A percentile compares a stretch with the other conserved stretches of the same genome.
phyloP scores from a whole-genome alignment of 2,329 filamentous ascomycete genomes.

The Cladosporium cucumerinum region DNA sequence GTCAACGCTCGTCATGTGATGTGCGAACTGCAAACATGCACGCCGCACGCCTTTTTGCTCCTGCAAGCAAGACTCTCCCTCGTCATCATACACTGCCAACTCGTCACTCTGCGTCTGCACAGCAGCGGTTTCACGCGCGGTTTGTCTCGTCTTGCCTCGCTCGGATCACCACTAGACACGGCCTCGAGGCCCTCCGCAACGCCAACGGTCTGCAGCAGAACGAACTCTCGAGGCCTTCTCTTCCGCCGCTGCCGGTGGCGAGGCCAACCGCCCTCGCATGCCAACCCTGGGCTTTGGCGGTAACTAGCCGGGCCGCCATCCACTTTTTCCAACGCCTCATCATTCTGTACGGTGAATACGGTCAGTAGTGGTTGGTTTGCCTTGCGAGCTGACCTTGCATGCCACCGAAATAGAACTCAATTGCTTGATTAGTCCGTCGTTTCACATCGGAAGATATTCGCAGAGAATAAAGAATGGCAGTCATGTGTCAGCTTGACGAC shows the following conservation, averaged over 20 bases:
- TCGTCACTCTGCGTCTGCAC: conserved; percentile 1
- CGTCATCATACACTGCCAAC: background rate
- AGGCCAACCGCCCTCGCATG: background rate
- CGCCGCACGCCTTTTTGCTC: background rate
- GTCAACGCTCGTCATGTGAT: conserved; percentile 1
- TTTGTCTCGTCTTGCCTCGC: background rate
- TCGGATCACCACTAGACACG: background rate
- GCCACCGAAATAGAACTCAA: background rate
- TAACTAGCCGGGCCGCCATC: background rate
- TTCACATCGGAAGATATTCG: background rate
- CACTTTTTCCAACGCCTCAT: background rate
- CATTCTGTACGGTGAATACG: background rate
- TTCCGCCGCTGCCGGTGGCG: conserved; percentile 2
- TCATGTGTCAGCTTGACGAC: background rate
- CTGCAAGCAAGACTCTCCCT: background rate
- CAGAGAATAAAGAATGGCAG: background rate
- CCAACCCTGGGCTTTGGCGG: background rate
- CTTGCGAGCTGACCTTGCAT: background rate
- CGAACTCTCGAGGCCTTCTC: background rate
- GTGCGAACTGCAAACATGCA: background rate
- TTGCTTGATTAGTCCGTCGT: background rate
- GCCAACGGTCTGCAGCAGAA: background rate
- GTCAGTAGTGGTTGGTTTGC: background rate
- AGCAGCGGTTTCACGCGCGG: background rate
- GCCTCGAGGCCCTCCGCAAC: background rate